Base-by-base conservation (phyloP, 345 rosid genomes). In the Salix brachista region DNA sequence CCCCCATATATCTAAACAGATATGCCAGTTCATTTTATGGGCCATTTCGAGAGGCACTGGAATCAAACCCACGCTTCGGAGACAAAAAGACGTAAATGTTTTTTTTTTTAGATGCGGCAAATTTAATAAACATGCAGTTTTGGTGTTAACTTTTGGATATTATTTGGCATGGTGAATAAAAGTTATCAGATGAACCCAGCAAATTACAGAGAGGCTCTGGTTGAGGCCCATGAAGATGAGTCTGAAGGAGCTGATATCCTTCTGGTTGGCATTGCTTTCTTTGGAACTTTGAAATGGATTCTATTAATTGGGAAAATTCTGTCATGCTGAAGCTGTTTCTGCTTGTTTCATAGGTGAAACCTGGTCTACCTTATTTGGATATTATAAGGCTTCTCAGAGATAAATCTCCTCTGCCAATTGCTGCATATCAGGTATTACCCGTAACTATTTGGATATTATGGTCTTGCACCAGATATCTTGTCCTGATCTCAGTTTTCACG, bases 151-250 rank as follows among this genome's bases (percentile, higher is more conserved):
- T 79, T 65, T 72, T 67, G 67, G 34, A 58, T 70, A 36, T 77
- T 77, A 39, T 62, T 60, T 86, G 67, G 69, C 74, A 82, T 88
- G 75, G 68, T 72, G 66, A 78, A 84, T 81, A 79, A 88, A 77
- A 95, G 99, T 65, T 95, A 95, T 83, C 99, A 95, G 89, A 95
- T 95, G 98, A 95, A 93, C 75, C 98, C 97, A 61, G 94, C 99
- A 12, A 95, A 95, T 66, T 91, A 93, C 61, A 85, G 97, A 86
- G 99, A 95, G 79, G 96, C 99, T 46, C 82, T 95, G 80, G 83
- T 93, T 21, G 99, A 95, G 85, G 91, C 89, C 17, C 86, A 70
- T 8, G 99, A 82, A 84, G 99, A 95, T 69, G 99, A 93, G 74
- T 83, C 93, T 77, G 99, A 95, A 87, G 99, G 99, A 84, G 99